Conservation (phyloP, 345 rosid species). For the Carallia brachiata region DNA sequence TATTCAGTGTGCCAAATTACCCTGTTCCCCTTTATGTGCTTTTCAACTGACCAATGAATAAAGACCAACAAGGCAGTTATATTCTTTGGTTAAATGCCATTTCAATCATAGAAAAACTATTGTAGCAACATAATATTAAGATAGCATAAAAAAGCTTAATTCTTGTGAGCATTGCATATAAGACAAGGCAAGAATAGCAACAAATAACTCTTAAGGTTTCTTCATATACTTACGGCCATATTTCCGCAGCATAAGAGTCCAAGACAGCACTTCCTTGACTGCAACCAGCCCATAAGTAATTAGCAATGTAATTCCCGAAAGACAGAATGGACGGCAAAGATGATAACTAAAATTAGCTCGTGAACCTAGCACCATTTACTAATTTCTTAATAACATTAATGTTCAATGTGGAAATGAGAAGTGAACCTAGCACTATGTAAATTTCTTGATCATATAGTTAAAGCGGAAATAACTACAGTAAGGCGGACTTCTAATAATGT, state of each 20-base stretch:
- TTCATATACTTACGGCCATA: constrained; percentile 52
- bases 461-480: not conserved
- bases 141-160: not conserved
- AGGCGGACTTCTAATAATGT: not conserved
- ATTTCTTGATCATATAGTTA: not conserved
- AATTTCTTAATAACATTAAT: not conserved
- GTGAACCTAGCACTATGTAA: no score
- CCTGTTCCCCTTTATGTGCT: not conserved
- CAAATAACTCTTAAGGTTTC: not conserved
- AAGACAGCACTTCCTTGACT: constrained; percentile 76
- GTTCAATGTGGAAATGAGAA: not conserved
- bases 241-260: constrained; percentile 77
- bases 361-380: not conserved
- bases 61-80: not conserved
- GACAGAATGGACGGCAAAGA: not conserved
- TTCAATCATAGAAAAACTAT: not conserved
- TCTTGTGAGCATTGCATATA: not conserved
- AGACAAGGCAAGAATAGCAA: not conserved
- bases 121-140: not conserved
- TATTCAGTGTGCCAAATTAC: not conserved
- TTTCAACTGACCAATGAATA: not conserved
- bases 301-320: constrained; percentile 12
- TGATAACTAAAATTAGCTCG: not conserved
- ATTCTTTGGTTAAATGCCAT: constrained; percentile 4
- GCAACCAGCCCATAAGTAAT: constrained; percentile 30